Conservation (phyloP, 495 filamentous ascomycete species). For the Antarctomyces pellizariae region DNA sequence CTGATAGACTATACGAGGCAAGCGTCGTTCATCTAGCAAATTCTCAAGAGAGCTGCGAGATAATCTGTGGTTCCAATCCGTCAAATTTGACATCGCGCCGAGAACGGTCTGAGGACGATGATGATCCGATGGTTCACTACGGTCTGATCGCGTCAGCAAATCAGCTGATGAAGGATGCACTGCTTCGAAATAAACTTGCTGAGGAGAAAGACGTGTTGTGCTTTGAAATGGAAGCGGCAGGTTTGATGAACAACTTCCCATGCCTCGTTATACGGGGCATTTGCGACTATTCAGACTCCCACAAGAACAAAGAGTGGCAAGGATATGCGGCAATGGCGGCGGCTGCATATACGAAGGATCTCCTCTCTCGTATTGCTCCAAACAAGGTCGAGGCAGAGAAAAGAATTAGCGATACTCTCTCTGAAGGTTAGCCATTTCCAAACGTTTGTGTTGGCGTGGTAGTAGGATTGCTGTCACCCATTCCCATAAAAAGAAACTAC, state of each 20-base stretch:
- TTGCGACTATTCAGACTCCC: conserved; percentile 16
- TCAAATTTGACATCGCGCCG: conserved; percentile 7
- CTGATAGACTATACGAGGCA: conserved; percentile 9
- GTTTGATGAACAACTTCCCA: conserved; percentile 9
- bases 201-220: conserved; percentile 13
- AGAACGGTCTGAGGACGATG: conserved; percentile 7
- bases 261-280: conserved; percentile 13
- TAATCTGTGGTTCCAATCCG: conserved; percentile 8
- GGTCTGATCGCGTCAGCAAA: conserved; percentile 14
- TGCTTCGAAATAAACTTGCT: conserved; percentile 12
- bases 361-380: conserved; percentile 4
- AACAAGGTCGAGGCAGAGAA: conserved; percentile 1
- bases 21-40: conserved; percentile 11
- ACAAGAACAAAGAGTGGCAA: conserved; percentile 16
- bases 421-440: too few relatives aligned
- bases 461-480: too few relatives aligned
- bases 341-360: conserved; percentile 8
- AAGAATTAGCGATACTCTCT: conserved; percentile 3
- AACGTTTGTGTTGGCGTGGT: too few relatives aligned
- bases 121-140: conserved; percentile 7
- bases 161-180: conserved; percentile 12
- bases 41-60: conserved; percentile 7
- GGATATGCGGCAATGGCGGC: conserved; percentile 14
- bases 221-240: conserved; percentile 17
- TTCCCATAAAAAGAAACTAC: too few relatives aligned